phyloP scores from a whole-genome alignment of 2,329 filamentous ascomycete genomes.

The Cladosporium velox region DNA sequence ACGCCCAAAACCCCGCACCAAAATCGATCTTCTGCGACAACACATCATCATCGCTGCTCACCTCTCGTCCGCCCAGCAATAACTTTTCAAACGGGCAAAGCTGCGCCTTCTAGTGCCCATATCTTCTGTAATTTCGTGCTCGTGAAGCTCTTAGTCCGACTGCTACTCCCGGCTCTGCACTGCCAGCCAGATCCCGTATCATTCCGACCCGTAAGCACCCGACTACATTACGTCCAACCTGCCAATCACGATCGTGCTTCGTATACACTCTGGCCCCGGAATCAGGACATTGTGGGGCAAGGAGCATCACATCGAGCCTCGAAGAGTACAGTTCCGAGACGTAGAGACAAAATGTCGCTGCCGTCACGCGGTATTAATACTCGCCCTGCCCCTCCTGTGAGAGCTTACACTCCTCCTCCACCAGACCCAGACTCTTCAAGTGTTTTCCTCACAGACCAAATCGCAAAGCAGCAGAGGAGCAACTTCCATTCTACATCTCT shows the following conservation, averaged over 20 bases:
- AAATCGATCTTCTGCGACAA: background rate
- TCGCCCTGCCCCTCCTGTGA: constrained; percentile 27
- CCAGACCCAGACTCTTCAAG: constrained; percentile 48
- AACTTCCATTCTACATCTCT: constrained; percentile 62
- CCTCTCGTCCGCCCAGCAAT: constrained; percentile 4
- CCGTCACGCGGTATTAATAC: constrained; percentile 19
- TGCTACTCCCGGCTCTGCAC: constrained; percentile 3
- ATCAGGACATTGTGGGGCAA: constrained; percentile 20
- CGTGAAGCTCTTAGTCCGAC: constrained; percentile 15
- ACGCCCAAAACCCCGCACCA: constrained; percentile 13
- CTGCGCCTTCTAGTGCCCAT: constrained; percentile 4
- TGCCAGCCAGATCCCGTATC: background rate
- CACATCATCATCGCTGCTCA: background rate
- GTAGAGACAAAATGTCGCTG: constrained; percentile 19
- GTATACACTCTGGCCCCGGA: constrained; percentile 15
- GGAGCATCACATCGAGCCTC: constrained; percentile 20
- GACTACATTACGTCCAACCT: constrained; percentile 16
- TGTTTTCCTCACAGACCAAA: constrained; percentile 60
- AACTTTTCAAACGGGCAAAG: background rate
- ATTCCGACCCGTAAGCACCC: constrained; percentile 8
- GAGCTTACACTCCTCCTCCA: constrained; percentile 32
- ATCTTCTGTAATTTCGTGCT: constrained; percentile 5
- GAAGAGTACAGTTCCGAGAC: constrained; percentile 18
- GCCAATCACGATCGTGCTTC: constrained; percentile 14
- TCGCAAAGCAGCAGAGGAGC: constrained; percentile 58